Base-by-base conservation (phyloP, 1,284 basidiomycete species). In the Anthracocystis walkeri region DNA sequence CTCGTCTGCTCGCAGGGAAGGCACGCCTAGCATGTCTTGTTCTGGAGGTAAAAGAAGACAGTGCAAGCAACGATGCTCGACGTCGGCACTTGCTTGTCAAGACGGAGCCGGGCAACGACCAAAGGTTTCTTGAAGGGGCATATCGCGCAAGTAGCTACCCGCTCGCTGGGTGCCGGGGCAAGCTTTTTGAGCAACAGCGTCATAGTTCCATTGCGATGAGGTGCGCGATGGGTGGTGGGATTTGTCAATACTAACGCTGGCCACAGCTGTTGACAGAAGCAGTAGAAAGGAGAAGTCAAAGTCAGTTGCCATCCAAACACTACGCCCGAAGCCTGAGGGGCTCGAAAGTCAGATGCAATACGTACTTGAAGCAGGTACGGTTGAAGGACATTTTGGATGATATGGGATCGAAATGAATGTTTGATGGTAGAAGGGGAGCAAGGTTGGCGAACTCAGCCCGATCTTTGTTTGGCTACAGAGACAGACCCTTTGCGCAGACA, bases 361-460 rank as follows among this genome's bases (percentile, higher is more conserved):
- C 76, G 65, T 45, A 78, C 73, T 78, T 78, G 73, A 73, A 78
- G 73, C 77, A 78, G 65, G 64, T 75, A 70, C 77, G 72, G 65
- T 65, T 65, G 74, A 57, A 73, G 57, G 74, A 72, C 74, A 76
- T 76, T 31, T 42, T 69, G 55, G n/a, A 11, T 23, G 18, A 21
- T 33, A 31, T 33, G 18, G 45, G 25, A 44, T 55, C 23, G 53
- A 58, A 33, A 31, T 16, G 45, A 51, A 45, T 46, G 46, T 56
- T 41, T 56, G 61, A 51, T 52, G 45, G 42, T 41, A 25, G n/a
- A 20, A 51, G 40, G 49, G 16, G 11, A 59, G 55, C 21, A 45
- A 25, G 4, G 27, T 18, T 7, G 35, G 62, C 68, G 58, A 65
- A 48, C 50, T 62, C 63, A 63, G 68, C 65, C 51, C 57, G 12